Evolutionary conservation across 176 grass and related monocot species (phyloP), one percentile per base, ranked within the genome.

Genomic region (Phyllostachys edulis): DNA sequence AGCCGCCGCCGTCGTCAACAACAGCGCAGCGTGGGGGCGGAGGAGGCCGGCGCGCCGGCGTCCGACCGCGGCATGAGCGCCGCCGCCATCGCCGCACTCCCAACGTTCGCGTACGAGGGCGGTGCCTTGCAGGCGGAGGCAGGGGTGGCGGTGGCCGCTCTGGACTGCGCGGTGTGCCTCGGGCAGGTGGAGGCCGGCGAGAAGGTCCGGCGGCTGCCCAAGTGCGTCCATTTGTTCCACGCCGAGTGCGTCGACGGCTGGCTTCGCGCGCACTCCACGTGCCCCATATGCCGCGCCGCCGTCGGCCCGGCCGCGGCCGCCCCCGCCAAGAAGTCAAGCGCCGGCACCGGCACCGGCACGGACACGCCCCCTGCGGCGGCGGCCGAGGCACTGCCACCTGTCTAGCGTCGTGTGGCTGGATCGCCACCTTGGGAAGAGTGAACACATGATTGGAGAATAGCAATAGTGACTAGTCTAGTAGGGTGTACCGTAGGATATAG

Each of bases 151-250:
- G 1, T 32, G 5, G n/a, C 70, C 9, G 20, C 9, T 15, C n/a
- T 56, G 34, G 82, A 87, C 40, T 94, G 92, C 77, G 75, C 91
- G 32, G 85, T 97, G 60, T 97, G 94, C 85, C 84, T 97, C 0
- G 88, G 89, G 47, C 81, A 77, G 84, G 62, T 90, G 76, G 83
- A 85, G 66, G 42, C 29, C 62, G 89, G 89, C 3, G 94, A 97
- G 87, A 84, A 39, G 91, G 87, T 84, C 73, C 79, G 78, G 63
- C 87, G 27, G 34, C 80, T 97, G 24, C 91, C 91, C 42, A 81
- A 80, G 75, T 93, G 94, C 84, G 62, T n/a, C 45, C 94, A 97
- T 80, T 76, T 85, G 67, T 93, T 93, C 85, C 94, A 97, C 68
- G 80, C 72, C 77, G 87, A 83, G 52, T 97, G 94, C 87, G 76